These are phyloP conservation scores for Trichoderma atrobrunneum DNA, from an alignment of 2,329 filamentous ascomycete species.

Conservation along the genomic window DNA sequence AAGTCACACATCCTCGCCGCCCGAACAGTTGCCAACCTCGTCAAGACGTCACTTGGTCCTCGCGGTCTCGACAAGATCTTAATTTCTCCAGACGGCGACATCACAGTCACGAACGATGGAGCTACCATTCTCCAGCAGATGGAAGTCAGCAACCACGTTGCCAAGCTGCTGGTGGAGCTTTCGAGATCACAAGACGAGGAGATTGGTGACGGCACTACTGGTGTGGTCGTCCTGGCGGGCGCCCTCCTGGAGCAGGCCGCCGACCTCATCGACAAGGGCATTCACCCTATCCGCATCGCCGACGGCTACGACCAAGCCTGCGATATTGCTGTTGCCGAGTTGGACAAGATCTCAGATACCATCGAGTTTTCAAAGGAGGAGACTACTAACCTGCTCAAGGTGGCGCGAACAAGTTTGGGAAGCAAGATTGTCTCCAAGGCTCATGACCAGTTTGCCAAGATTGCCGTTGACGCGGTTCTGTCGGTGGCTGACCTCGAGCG, in stretches of 20 bases:
- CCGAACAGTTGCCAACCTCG: constrained; percentile 91
- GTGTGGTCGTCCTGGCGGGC: constrained; percentile 92
- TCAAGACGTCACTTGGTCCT: constrained; percentile 94
- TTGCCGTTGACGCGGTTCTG: constrained; percentile 93
- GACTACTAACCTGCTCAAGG: constrained; percentile 84
- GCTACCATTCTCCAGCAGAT: constrained; percentile 97
- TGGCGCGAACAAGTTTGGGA: constrained; percentile 91
- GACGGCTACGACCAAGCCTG: constrained; percentile 98
- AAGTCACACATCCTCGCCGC: constrained; percentile 98
- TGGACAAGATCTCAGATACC: constrained; percentile 89
- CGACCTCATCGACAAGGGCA: constrained; percentile 98
- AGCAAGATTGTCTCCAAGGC: constrained; percentile 99
- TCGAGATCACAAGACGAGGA: constrained; percentile 99
- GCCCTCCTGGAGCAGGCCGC: constrained; percentile 94
- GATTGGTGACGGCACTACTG: constrained; percentile 97
- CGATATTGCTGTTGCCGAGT: constrained; percentile 88
- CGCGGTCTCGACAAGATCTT: constrained; percentile 98
- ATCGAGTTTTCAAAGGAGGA: constrained; percentile 80
- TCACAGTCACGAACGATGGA: constrained; percentile 98
- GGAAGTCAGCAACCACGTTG: constrained; percentile 98
- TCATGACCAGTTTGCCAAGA: constrained; percentile 96
- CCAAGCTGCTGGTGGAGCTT: constrained; percentile 92
- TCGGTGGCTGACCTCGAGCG: constrained; percentile 94
- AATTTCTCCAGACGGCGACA: constrained; percentile 97
- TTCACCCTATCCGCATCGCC: constrained; percentile 97